Evolutionary conservation across 306 rosid genomes (phyloP), one percentile per base, ranked within the genome.

Genomic region (Oxytropis ochrocephala): DNA sequence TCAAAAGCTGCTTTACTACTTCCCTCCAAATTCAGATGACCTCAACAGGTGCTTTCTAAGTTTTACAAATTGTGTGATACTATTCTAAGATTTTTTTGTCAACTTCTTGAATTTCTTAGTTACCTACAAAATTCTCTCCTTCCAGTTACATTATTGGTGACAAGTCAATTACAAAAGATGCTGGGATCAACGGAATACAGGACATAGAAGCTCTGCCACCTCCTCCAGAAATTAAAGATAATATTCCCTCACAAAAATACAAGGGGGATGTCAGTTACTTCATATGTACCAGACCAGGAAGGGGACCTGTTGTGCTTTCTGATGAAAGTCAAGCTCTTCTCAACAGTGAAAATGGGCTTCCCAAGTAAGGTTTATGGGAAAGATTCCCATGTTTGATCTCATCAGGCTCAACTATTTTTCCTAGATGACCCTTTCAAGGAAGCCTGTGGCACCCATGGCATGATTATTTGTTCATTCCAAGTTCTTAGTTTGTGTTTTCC

Each of bases 211-310:
- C 78, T 72, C 70, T 94, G 80, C 83, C 90, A 1, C 83, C 96
- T 12, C 96, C 99, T 35, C 88, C 92, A 24, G 96, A 94, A 83
- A 78, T 75, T 12, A 90, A 83, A 81, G 96, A 81, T 63, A 81
- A 76, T 27, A 72, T 83, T 81, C 88, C 88, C 32, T 84, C 84
- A 16, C 91, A 91, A 86, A 91, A 88, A 75, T 83, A 27, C 73
- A 78, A 70, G 72, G 99, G 99, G 29, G 96, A 87, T 67, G 95
- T 94, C 54, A 87, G 87, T 81, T 91, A 94, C 84, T 94, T 94
- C 84, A 94, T 94, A 73, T 94, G 99, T 77, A 94, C 99, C 50
- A 88, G 83, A 72, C 96, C 96, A 1, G 99, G 99, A 64, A 88
- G 76, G 83, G 99, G 99, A 66, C 99, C 99, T 8, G 91, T 91